Evolutionary conservation across 768 basidiomycete genomes (phyloP), one percentile per base, ranked within the genome.

Genomic region (Phanerochaete carnosa): DNA sequence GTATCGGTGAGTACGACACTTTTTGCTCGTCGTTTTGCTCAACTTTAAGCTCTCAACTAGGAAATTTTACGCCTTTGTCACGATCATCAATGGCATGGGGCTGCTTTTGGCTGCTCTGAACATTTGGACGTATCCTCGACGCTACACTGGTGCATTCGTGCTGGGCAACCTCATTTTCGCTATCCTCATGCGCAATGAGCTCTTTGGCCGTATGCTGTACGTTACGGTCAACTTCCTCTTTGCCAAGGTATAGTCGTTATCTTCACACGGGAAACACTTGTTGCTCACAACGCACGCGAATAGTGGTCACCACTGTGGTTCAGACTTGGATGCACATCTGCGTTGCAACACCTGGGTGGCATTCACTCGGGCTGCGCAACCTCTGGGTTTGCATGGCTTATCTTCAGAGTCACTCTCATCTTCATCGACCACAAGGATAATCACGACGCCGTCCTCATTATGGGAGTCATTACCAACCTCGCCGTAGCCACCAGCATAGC

Each of bases 251-350:
- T 39, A 66, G 57, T 0, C 13, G 5, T 3, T 16, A 32, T 12
- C 29, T n/a, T 16, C 52, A 15, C 9, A 2, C n/a, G n/a, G 8
- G 3, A 5, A 32, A 16, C 13, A 16, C 5, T 19, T 22, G 30
- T 32, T 32, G 29, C 29, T 32, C 19, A 52, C 29, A n/a, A 15
- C 16, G n/a, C 4, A 30, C 19, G n/a, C n/a, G 22, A 33, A 49
- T 63, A 77, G 76, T 77, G 76, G 76, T 56, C 76, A 8, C 76
- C 76, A n/a, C 58, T 77, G 35, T 75, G 73, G 75, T 76, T 74
- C 64, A 70, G 76, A 12, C 65, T 77, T 1, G 68, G 65, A 9
- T 75, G 75, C 58, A 77, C 78, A 5, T 78, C 77, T 0, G 56
- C 69, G 15, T 61, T 73, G 28, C 73, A 79, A 62, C 78, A 79